Percentiles rank a stretch among this genome's conserved stretches.
Conservation (phyloP, 768 basidiomycete species). For the Russula vinacea region DNA sequence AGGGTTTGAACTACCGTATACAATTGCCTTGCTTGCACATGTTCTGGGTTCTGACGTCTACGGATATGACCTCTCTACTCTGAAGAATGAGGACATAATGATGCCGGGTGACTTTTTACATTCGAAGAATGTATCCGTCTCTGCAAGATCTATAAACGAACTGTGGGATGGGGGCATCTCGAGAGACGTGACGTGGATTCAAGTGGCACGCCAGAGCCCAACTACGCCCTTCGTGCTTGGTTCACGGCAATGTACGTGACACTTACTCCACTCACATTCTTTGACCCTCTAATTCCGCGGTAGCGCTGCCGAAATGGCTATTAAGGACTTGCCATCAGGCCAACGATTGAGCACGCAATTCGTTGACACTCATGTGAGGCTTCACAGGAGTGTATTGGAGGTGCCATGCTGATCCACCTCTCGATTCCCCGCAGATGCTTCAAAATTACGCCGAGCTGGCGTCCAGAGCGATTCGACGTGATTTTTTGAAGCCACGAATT, state of each 20-base stretch:
- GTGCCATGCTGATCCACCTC: neutral
- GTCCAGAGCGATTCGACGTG: slow-evolving; percentile 2
- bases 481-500: slow-evolving; percentile 1
- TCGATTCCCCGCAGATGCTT: neutral
- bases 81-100: neutral
- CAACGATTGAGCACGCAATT: neutral
- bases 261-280: neutral
- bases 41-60: neutral
- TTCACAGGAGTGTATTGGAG: no score
- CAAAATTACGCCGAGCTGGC: neutral
- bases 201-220: neutral
- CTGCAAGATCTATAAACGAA: slow-evolving; percentile 4
- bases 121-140: neutral
- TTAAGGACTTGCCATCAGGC: neutral
- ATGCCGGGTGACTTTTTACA: neutral
- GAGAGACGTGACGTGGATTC: neutral
- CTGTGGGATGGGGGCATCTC: slow-evolving; percentile 10
- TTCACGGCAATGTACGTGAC: slow-evolving; percentile 23
- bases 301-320: slow-evolving; percentile 14
- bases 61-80: slow-evolving; percentile 20
- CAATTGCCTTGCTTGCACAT: slow-evolving; percentile 12
- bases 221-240: slow-evolving; percentile 21
- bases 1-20: slow-evolving; percentile 23
- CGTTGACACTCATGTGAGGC: neutral
- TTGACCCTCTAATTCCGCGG: neutral